Evolutionary conservation across 2,329 filamentous ascomycete genomes (phyloP).

Genomic region (Plectosphaerella plurivora): DNA sequence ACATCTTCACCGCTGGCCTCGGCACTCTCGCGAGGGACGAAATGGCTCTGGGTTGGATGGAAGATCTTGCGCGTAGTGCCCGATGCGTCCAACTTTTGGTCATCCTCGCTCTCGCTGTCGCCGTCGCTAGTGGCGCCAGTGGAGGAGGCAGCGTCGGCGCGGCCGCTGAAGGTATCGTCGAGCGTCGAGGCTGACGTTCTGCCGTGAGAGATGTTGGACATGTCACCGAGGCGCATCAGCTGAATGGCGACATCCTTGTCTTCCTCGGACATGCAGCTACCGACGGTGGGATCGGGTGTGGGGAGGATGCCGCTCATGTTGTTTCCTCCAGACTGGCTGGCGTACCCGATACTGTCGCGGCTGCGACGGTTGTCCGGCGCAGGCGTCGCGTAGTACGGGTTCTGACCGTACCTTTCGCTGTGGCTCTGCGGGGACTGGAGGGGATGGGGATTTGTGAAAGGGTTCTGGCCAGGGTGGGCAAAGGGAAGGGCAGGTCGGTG

Average conservation of each 20-base stretch:
- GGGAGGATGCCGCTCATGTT: constrained; percentile 62
- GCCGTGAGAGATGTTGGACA: constrained; percentile 88
- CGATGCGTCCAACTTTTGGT: constrained; percentile 48
- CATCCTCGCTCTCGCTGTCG: constrained; percentile 63
- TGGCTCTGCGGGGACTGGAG: constrained; percentile 84
- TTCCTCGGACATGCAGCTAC: constrained; percentile 95
- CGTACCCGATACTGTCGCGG: constrained; percentile 58
- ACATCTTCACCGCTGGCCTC: constrained; percentile 51
- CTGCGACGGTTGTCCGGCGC: constrained; percentile 58
- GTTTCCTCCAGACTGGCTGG: constrained; percentile 19
- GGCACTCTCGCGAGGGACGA: constrained; percentile 34
- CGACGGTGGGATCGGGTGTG: constrained; percentile 94
- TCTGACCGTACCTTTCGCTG: constrained; percentile 47
- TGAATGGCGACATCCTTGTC: constrained; percentile 91
- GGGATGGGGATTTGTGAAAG: constrained; percentile 71
- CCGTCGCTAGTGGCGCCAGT: constrained; percentile 79
- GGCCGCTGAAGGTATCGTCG: constrained; percentile 89
- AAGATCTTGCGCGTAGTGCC: constrained; percentile 42
- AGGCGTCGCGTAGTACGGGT: constrained; percentile 59
- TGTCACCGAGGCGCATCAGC: constrained; percentile 91
- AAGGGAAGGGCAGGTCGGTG: constrained; percentile 72
- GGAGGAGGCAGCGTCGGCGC: constrained; percentile 79
- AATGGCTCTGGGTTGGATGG: constrained; percentile 48
- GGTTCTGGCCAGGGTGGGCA: constrained; percentile 70
- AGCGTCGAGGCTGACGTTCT: constrained; percentile 89